Evolutionary conservation across 352 stramenopile species (phyloP), one percentile per base, ranked within the genome.

Genomic region (Globisporangium acanthophoron): DNA sequence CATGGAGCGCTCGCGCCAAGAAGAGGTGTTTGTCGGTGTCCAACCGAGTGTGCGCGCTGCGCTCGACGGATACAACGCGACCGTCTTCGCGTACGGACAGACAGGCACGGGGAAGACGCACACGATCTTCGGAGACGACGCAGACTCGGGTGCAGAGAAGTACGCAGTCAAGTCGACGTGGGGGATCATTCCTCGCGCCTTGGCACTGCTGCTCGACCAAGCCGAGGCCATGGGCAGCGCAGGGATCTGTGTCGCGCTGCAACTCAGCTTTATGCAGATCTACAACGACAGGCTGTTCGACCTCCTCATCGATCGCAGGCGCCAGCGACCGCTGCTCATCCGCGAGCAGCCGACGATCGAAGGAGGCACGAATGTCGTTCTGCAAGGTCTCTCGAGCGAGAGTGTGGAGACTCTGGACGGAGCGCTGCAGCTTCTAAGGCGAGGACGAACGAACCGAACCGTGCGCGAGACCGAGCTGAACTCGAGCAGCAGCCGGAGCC

Each of bases 231-330:
- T 66, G 31, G 49, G 60, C 24, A 54, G 52, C 1, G 62, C 63
- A 1, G 54, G 67, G 2, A 58, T 56, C 5, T 49, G 64, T 20
- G 69, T 90, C 13, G 54, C 79, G 21, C 49, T 97, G 41, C 71
- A 84, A 8, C 79, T 89, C 54, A 94, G 82, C 58, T 98, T 97
- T 58, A 63, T 98, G 24, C 92, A 98, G 65, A 92, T 98, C 47
- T 97, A 98, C 81, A 98, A 98, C 56, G 96, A 98, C 57, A 78
- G 77, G 12, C 87, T 98, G 15, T 92, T 90, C 53, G 95, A 97
- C 57, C 68, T 98, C 12, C 71, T 98, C 43, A 86, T 76, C 0
- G 81, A 92, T 50, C 73, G 74, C 0, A 71, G 72, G 47, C 62
- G 77, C 16, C 78, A 91, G 21, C 87, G 85, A 29, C 81, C 84